Evolutionary conservation across 768 basidiomycete species (phyloP).

Genomic region (Boletellus ananiceps): DNA sequence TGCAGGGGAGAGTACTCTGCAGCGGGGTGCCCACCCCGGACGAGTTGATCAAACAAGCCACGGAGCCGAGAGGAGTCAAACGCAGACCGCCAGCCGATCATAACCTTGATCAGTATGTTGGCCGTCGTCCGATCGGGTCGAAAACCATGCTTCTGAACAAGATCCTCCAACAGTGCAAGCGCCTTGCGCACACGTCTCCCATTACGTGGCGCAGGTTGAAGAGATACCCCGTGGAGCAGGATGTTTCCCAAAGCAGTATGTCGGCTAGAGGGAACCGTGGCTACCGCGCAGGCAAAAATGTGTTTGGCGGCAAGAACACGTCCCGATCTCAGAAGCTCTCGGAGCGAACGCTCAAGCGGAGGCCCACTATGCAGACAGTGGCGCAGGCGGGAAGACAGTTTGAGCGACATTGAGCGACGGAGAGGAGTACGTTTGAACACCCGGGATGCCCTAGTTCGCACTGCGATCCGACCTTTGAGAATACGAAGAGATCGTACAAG

Average conservation of each 20-base stretch:
- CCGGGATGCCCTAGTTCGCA: slow-evolving; percentile 11
- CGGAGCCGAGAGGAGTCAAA: slow-evolving; percentile 44
- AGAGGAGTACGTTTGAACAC: neutral
- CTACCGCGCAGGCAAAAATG: slow-evolving; percentile 32
- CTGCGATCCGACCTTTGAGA: slow-evolving; percentile 1
- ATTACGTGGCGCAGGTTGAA: slow-evolving; percentile 33
- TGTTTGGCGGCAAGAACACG: slow-evolving; percentile 42
- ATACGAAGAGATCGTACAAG: slow-evolving; percentile 9
- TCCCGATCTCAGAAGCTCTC: slow-evolving; percentile 29
- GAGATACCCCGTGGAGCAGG: slow-evolving; percentile 45
- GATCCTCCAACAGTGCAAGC: slow-evolving; percentile 35
- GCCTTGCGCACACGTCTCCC: slow-evolving; percentile 44
- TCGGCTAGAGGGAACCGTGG: slow-evolving; percentile 27
- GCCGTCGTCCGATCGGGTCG: slow-evolving; percentile 62
- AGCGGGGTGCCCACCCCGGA: slow-evolving; percentile 55
- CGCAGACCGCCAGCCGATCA: slow-evolving; percentile 47
- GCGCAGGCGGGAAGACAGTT: slow-evolving; percentile 16
- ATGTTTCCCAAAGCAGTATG: slow-evolving; percentile 52
- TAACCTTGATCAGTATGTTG: slow-evolving; percentile 62
- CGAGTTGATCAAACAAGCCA: slow-evolving; percentile 59
- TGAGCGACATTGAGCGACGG: slow-evolving; percentile 12
- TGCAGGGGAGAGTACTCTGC: slow-evolving; percentile 24
- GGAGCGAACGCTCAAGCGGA: slow-evolving; percentile 14
- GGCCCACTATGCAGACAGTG: slow-evolving; percentile 2
- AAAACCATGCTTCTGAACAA: slow-evolving; percentile 46